phyloP scores from a whole-genome alignment of 2,329 filamentous ascomycete species.

The Arachnopeziza araneosa region DNA sequence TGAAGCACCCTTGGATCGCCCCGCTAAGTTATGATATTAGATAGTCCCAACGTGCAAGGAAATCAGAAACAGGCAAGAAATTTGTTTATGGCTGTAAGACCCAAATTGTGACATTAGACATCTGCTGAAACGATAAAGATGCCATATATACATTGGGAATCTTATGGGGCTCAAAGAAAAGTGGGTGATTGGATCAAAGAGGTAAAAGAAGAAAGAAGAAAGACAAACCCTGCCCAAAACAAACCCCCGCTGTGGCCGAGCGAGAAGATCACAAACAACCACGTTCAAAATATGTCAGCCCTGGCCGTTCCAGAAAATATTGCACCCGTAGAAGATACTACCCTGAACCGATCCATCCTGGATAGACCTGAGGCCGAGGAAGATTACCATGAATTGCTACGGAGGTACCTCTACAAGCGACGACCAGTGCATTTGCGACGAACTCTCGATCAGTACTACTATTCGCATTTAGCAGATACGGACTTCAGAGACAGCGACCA shows the following conservation, averaged over 20 bases:
- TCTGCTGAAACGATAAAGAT: background rate
- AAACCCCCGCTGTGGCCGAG: background rate
- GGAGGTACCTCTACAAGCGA: constrained; percentile 1
- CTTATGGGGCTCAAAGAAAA: background rate
- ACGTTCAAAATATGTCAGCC: too few relatives aligned
- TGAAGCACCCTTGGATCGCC: too few relatives aligned
- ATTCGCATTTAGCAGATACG: constrained; percentile 33
- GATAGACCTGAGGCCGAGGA: background rate
- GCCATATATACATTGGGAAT: constrained; percentile 3
- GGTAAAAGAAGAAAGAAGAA: background rate
- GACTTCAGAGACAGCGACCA: constrained; percentile 28
- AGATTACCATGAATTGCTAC: background rate
- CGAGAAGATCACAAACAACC: background rate
- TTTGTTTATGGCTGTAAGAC: constrained; percentile 1
- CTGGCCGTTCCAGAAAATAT: too few relatives aligned
- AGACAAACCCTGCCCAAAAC: background rate
- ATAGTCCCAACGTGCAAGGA: background rate
- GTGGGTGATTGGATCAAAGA: background rate
- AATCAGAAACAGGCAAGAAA: background rate
- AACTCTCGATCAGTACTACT: constrained; percentile 40
- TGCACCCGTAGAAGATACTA: too few relatives aligned
- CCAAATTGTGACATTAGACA: background rate
- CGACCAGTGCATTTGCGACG: constrained; percentile 33
- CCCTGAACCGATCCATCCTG: too few relatives aligned
- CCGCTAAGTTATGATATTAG: background rate